A percentile compares a stretch with the other conserved stretches of the same genome.
These are phyloP conservation scores for Rhizodiscina lignyota DNA, from an alignment of 495 filamentous ascomycete genomes.

Conservation along the genomic window DNA sequence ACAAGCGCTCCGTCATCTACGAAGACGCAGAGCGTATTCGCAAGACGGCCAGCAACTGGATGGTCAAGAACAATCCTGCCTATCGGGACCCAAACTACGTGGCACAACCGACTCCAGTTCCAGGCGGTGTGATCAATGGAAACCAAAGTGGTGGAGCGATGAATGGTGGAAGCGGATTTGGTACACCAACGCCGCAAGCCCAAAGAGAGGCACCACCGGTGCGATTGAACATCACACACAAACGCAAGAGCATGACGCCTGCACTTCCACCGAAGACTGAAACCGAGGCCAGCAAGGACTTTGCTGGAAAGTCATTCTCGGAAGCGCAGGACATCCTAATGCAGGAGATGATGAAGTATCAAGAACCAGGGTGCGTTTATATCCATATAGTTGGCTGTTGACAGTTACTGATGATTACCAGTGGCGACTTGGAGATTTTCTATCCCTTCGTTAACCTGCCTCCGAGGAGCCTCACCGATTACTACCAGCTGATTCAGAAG, in stretches of 20 bases:
- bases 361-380: constrained; percentile 38
- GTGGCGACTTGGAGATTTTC: constrained; percentile 37
- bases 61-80: constrained; percentile 59
- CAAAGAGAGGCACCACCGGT: not conserved
- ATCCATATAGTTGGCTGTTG: not conserved
- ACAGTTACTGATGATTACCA: constrained; percentile 9
- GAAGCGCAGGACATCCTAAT: constrained; percentile 71
- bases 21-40: constrained; percentile 61
- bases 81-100: constrained; percentile 45
- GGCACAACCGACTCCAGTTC: constrained; percentile 46
- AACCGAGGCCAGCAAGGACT: too few species aligned
- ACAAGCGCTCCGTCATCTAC: constrained; percentile 44
- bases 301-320: constrained; percentile 47
- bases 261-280: too few species aligned
- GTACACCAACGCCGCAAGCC: constrained; percentile 16
- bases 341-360: constrained; percentile 43
- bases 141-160: not conserved
- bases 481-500: constrained; percentile 58
- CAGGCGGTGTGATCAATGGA: too few species aligned
- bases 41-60: constrained; percentile 57
- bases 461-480: constrained; percentile 45
- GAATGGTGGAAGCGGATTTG: constrained; percentile 7
- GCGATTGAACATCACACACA: too few species aligned
- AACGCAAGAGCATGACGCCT: too few species aligned
- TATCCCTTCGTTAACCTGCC: constrained; percentile 51